Evolutionary conservation across 225 moss, liverwort and hornwort genomes (phyloP), one percentile per base, ranked within the genome.

Genomic region (Marchantia polymorpha): DNA sequence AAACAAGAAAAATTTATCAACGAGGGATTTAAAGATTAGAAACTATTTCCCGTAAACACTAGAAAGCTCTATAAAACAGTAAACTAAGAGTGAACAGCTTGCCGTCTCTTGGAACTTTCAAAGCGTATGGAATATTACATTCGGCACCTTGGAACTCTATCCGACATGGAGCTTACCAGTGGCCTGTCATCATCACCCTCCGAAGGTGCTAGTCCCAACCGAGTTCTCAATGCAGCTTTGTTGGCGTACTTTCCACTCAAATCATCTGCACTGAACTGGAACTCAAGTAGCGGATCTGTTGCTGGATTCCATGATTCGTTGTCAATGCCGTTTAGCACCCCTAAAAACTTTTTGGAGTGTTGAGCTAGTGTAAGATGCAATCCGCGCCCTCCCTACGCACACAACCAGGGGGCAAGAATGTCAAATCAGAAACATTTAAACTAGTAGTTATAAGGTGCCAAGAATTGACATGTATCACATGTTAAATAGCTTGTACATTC

Each of bases 281-380:
- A 92, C 65, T 93, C 89, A 66, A 97, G 73, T 61, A 94, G 84
- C 66, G 82, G 79, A 81, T 97, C 96, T 25, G 92, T 90, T 75
- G 90, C 87, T 82, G 96, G 94, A 83, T 97, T 85, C 94, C 96
- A 97, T 58, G 89, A 87, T 80, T 97, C 96, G 54, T 94, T 91
- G 72, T 97, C 96, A 64, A 97, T 97, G 80, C 96, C 96, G 84
- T 97, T 97, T 73, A 97, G 52, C 78, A 97, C 77, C 60, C 96
- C 96, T 58, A 89, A 81, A 80, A 97, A 97, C 78, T 94, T 97
- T 85, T 86, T 89, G 53, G 83, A 88, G 76, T 97, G 94, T 20
- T 79, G 87, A 79, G 87, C 89, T 69, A 97, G 60, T 13, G 94
- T 97, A 30, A 84, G 89, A 47, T 97, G 93, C 86, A 97, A 86